Base-by-base conservation (phyloP, 2,329 filamentous ascomycete species). In the Xylariales sp. region DNA sequence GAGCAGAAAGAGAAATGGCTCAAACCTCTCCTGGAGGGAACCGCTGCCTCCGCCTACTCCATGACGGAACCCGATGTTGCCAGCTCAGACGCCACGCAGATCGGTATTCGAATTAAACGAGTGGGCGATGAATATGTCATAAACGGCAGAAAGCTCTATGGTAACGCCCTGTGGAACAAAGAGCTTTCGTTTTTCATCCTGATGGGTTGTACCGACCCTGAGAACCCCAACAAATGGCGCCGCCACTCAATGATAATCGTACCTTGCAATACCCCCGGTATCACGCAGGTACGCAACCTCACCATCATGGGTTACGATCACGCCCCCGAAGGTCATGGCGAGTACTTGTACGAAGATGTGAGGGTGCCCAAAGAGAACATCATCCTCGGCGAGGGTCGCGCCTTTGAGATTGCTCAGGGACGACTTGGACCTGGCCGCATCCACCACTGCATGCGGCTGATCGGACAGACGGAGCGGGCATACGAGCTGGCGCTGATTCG, bases 11-110 rank as follows among this genome's bases (percentile, higher is more conserved):
- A 66, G 49, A 60, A 63, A 43, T 74, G 69, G 68, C 59, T 73
- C 12, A 56, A 63, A 45, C 69, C 69, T 7, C 53, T 73, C 21
- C 57, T 74, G 43, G 68, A 69, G 30, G 69, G 70, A 37, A 58
- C 66, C 44, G 67, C 69, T 44, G 61, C 64, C 18, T 70, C 66
- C 29, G 69, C 69, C 23, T 74, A 71, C 56, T 63, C 66, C 42
- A 71, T 71, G 67, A 71, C 67, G 4, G 67, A 73, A 51, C 69
- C 70, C 12, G 66, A 72, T 42, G 62, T 69, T 32, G 70, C 70
- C 35, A 66, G 63, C 17, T 70, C 65, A 5, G 69, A 72, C 44
- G 69, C 69, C 13, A 72, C 69, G 18, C 66, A 72, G 48, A 69
- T 72, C 46, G 47, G 45, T 28, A 51, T 49, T 36, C 53, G 49